These are phyloP conservation scores for Zymoseptoria pseudotritici DNA, from an alignment of 2,329 filamentous ascomycete species.

Conservation along the genomic window DNA sequence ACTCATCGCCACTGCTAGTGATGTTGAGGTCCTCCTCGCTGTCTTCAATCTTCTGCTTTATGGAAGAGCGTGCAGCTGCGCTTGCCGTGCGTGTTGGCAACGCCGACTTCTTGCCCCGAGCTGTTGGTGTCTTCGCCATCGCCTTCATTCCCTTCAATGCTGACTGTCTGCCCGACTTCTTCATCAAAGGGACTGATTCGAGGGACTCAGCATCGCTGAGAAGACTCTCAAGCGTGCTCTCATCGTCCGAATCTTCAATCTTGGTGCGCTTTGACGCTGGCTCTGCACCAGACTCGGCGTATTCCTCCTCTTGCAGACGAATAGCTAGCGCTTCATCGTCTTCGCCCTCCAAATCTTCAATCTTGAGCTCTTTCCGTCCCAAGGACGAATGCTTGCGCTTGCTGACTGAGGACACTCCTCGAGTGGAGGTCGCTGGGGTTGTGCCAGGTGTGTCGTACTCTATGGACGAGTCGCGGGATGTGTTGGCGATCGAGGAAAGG, in stretches of 20 bases:
- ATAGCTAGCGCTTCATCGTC: constrained; percentile 26
- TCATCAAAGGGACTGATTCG: constrained; percentile 9
- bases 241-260: constrained; percentile 26
- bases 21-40: constrained; percentile 33
- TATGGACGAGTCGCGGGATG: constrained; percentile 36
- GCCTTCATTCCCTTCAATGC: not conserved
- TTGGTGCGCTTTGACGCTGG: constrained; percentile 24
- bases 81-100: constrained; percentile 17
- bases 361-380: constrained; percentile 16
- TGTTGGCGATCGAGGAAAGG: constrained; percentile 17
- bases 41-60: constrained; percentile 28
- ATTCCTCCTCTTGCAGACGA: constrained; percentile 32
- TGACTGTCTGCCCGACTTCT: constrained; percentile 1
- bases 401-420: constrained; percentile 15
- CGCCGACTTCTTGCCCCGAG: constrained; percentile 11
- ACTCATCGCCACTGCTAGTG: constrained; percentile 20
- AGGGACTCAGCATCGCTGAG: constrained; percentile 25
- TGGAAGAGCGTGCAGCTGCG: constrained; percentile 18
- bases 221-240: constrained; percentile 12
- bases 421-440: constrained; percentile 45
- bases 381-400: constrained; percentile 29
- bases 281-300: constrained; percentile 13
- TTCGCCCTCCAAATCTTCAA: constrained; percentile 23
- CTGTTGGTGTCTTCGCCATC: not conserved
- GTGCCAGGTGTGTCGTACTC: constrained; percentile 57